These are phyloP conservation scores for Pseudoturritis turrita DNA, from an alignment of 345 rosid species.

Conservation along the genomic window DNA sequence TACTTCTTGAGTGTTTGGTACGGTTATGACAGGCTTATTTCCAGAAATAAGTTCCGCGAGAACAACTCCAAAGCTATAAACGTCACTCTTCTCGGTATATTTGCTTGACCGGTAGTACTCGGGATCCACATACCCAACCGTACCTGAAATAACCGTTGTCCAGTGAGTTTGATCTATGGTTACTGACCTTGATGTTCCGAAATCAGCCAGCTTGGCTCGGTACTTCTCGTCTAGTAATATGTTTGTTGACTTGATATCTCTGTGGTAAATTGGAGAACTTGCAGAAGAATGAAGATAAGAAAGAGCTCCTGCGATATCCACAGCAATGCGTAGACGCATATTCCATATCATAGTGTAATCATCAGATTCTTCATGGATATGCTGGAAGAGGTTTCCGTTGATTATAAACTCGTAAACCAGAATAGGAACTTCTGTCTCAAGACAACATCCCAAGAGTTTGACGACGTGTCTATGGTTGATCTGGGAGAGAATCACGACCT, in stretches of 20 bases:
- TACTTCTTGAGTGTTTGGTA: too few species aligned
- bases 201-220: slow-evolving; percentile 4
- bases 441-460: slow-evolving; percentile 38
- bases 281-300: slow-evolving; percentile 33
- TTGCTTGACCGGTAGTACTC: not conserved
- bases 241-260: slow-evolving; percentile 31
- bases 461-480: slow-evolving; percentile 38
- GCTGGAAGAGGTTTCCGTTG: slow-evolving; percentile 37
- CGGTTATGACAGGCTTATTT: not conserved
- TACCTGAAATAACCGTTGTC: not conserved
- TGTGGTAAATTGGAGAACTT: slow-evolving; percentile 26
- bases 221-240: slow-evolving; percentile 7
- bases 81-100: slow-evolving; percentile 7
- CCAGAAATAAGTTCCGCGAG: not conserved
- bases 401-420: slow-evolving; percentile 32
- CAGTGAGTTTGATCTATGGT: slow-evolving; percentile 1
- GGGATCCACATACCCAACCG: slow-evolving; percentile 7
- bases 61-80: slow-evolving; percentile 7
- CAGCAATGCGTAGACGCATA: slow-evolving; percentile 26
- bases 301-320: slow-evolving; percentile 22
- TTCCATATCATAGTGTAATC: slow-evolving; percentile 23
- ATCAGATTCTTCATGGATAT: slow-evolving; percentile 21
- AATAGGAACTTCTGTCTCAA: slow-evolving; percentile 40
- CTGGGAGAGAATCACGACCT: slow-evolving; percentile 36
- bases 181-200: slow-evolving; percentile 10